phyloP scores from a whole-genome alignment of 148 eudicot species.

The Amaranthus hypochondriacus region DNA sequence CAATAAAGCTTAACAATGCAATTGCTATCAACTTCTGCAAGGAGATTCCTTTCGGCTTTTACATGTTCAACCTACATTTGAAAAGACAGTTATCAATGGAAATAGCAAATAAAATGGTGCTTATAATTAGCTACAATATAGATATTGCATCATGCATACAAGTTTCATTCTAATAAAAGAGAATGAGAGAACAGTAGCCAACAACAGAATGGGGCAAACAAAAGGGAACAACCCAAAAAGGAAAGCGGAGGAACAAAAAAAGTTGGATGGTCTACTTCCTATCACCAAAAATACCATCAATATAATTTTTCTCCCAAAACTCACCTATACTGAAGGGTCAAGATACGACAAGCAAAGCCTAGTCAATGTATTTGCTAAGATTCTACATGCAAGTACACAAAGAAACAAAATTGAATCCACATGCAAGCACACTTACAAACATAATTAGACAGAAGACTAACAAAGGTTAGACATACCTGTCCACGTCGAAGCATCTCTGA shows the following conservation, averaged over 20 bases:
- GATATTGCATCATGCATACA: not conserved
- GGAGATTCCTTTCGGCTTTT: slow-evolving; percentile 94
- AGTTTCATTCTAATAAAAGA: not conserved
- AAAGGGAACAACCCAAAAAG: not conserved
- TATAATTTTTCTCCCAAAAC: not conserved
- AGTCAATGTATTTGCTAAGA: not conserved
- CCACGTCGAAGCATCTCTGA: no score
- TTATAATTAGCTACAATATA: not conserved
- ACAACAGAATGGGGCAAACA: not conserved
- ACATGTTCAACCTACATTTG: slow-evolving; percentile 81
- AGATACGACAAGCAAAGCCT: not conserved
- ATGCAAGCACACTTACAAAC: no score
- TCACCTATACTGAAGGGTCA: not conserved
- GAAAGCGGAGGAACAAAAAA: not conserved
- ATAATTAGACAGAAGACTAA: no score
- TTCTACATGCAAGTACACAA: not conserved
- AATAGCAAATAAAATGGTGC: not conserved
- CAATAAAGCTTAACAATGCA: slow-evolving; percentile 94
- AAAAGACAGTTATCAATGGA: slow-evolving; percentile 20
- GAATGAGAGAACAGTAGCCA: not conserved
- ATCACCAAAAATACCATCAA: not conserved
- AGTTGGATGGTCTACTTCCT: not conserved
- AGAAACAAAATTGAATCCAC: no score
- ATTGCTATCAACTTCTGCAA: slow-evolving; percentile 97
- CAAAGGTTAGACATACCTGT: no score